Evolutionary conservation across 1,284 basidiomycete genomes (phyloP).

Genomic region (Trametes sp.): DNA sequence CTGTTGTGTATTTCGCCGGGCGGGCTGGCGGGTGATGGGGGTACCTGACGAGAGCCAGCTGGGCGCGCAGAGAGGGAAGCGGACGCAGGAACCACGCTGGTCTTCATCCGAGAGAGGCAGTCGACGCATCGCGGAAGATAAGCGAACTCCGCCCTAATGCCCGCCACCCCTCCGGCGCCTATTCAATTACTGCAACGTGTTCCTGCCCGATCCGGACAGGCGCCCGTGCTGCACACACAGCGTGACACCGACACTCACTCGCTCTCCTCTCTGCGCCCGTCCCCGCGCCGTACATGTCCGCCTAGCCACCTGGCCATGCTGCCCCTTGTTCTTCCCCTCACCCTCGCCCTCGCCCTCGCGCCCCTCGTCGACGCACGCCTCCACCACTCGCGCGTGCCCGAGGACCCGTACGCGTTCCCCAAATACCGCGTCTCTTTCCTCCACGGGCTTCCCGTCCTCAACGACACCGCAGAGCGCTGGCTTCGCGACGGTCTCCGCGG

Average conservation of each 20-base stretch:
- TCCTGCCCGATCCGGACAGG: slow-evolving; percentile 3
- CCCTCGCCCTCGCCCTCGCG: slow-evolving; percentile 27
- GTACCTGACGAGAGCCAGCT: slow-evolving; percentile 18
- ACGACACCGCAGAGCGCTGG: slow-evolving; percentile 79
- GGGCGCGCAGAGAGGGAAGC: slow-evolving; percentile 1
- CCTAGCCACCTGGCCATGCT: not conserved
- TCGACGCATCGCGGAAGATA: slow-evolving; percentile 28
- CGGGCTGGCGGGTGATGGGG: slow-evolving; percentile 14
- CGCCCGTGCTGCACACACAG: not conserved
- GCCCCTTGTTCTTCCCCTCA: not conserved
- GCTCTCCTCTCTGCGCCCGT: not conserved
- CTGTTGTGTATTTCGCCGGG: slow-evolving; percentile 13
- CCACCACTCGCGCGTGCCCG: slow-evolving; percentile 70
- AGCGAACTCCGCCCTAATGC: slow-evolving; percentile 32
- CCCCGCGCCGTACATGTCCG: not conserved
- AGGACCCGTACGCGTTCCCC: slow-evolving; percentile 85
- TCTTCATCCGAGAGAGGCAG: slow-evolving; percentile 17
- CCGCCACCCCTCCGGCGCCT: slow-evolving; percentile 23
- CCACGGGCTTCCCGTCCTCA: slow-evolving; percentile 78
- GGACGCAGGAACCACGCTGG: slow-evolving; percentile 13
- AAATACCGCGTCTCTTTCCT: slow-evolving; percentile 87
- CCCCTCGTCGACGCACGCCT: slow-evolving; percentile 51
- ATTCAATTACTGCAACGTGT: slow-evolving; percentile 31
- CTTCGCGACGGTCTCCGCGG: slow-evolving; percentile 70
- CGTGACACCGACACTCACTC: not conserved